Evolutionary conservation across 306 rosid genomes (phyloP).

Genomic region (Cucumis hystrix): DNA sequence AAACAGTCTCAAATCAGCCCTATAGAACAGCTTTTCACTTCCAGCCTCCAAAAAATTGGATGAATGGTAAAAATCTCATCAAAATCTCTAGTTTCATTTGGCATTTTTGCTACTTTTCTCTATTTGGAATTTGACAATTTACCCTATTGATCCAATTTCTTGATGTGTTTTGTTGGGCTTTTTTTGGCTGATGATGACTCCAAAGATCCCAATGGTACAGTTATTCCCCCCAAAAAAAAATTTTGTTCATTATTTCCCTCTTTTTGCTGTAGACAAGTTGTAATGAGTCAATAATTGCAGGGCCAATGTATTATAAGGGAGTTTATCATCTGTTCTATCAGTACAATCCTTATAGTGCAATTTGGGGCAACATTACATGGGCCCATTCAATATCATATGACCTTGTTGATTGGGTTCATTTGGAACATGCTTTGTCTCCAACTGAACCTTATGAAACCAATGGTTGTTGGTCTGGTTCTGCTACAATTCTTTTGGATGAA

Average conservation of each 20-base stretch:
- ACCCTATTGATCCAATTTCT: slow-evolving; percentile 2
- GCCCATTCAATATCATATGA: slow-evolving; percentile 42
- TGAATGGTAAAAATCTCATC: slow-evolving; percentile 25
- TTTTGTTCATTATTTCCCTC: not conserved
- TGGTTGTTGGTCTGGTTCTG: slow-evolving; percentile 50
- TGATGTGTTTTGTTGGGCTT: slow-evolving; percentile 8
- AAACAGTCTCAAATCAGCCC: slow-evolving; percentile 15
- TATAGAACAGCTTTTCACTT: slow-evolving; percentile 45
- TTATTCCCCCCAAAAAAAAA: not conserved
- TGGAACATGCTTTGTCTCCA: slow-evolving; percentile 30
- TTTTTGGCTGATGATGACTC: not conserved
- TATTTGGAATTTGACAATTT: not conserved
- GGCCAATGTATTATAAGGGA: slow-evolving; percentile 41
- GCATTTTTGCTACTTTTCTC: not conserved
- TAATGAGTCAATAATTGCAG: slow-evolving; percentile 8
- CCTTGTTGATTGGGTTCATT: slow-evolving; percentile 44
- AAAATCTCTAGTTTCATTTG: not conserved
- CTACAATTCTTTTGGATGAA: slow-evolving; percentile 21
- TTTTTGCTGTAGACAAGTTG: not conserved
- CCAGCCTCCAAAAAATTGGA: slow-evolving; percentile 39
- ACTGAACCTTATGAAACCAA: slow-evolving; percentile 24
- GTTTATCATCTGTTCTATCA: slow-evolving; percentile 51
- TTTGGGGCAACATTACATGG: slow-evolving; percentile 31
- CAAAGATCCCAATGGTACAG: slow-evolving; percentile 38
- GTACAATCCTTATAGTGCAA: slow-evolving; percentile 30